Conservation (phyloP, 2,329 filamentous ascomycete genomes). For the Beauveria medogensis region DNA sequence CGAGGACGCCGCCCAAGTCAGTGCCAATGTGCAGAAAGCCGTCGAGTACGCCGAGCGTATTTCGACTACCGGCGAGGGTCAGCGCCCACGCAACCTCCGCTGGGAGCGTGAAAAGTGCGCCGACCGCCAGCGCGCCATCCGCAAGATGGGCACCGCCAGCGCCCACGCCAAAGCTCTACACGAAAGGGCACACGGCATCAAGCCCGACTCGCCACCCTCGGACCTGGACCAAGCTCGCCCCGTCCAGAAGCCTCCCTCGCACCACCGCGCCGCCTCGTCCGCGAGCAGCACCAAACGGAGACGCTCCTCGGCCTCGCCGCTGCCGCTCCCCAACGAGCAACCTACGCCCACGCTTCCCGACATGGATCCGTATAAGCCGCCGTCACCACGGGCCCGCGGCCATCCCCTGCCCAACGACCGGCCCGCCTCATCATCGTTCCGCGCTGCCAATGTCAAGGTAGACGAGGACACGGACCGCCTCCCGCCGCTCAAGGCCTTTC, state of each 20-base stretch:
- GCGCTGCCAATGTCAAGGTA: not conserved
- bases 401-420: conserved; percentile 4
- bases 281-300: not conserved
- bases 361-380: conserved; percentile 1
- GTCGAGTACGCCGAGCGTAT: conserved; percentile 6
- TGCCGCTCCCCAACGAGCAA: not conserved
- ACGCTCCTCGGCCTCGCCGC: conserved; percentile 7
- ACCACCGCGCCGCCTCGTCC: conserved; percentile 3
- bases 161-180: conserved; percentile 7
- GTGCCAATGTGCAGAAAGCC: conserved; percentile 8
- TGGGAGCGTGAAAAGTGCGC: conserved; percentile 11
- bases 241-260: not conserved
- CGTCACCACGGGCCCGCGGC: not conserved
- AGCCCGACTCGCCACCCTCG: not conserved
- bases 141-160: conserved; percentile 6
- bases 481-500: conserved; percentile 6
- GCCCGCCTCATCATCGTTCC: not conserved
- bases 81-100: conserved; percentile 9
- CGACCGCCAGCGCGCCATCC: conserved; percentile 4
- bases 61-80: not conserved
- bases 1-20: not conserved
- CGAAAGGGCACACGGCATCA: conserved; percentile 6
- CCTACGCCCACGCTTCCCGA: not conserved
- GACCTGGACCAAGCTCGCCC: not conserved
- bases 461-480: conserved; percentile 5